Percentiles rank a stretch among this genome's conserved stretches.
Evolutionary conservation across 2,329 filamentous ascomycete species (phyloP).

Genomic region (Fusarium sublunatum): DNA sequence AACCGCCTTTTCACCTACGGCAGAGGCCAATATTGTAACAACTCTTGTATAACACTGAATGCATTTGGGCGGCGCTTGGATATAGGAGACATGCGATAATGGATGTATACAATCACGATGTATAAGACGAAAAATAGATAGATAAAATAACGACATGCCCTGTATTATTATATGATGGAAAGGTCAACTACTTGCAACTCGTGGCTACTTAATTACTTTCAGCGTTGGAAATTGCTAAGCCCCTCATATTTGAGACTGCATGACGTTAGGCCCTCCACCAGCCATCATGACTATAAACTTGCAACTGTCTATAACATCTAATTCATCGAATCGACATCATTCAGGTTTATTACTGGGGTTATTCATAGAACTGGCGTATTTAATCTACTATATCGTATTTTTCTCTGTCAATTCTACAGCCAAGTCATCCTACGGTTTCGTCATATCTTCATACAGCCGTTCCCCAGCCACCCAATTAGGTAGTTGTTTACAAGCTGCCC

Average conservation of each 20-base stretch:
- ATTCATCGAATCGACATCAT: not conserved
- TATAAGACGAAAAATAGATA: slow-evolving; percentile 15
- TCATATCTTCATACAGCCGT: slow-evolving; percentile 20
- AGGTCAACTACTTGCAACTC: not conserved
- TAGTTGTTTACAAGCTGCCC: slow-evolving; percentile 38
- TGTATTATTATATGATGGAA: not conserved
- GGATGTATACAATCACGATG: slow-evolving; percentile 26
- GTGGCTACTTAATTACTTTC: slow-evolving; percentile 12
- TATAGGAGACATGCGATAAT: slow-evolving; percentile 23
- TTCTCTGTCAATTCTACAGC: not conserved
- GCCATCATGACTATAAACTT: slow-evolving; percentile 30
- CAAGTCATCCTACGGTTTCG: slow-evolving; percentile 10
- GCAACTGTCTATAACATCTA: slow-evolving; percentile 1
- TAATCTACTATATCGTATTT: not conserved
- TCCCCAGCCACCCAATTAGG: slow-evolving; percentile 45
- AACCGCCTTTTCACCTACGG: slow-evolving; percentile 8
- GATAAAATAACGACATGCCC: slow-evolving; percentile 7
- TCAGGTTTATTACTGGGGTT: not conserved
- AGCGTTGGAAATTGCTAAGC: slow-evolving; percentile 11
- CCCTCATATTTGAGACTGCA: slow-evolving; percentile 22
- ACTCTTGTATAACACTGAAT: slow-evolving; percentile 37
- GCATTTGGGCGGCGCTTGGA: slow-evolving; percentile 34
- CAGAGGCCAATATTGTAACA: slow-evolving; percentile 18
- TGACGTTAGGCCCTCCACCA: slow-evolving; percentile 20
- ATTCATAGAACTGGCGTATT: not conserved